These are phyloP conservation scores for Mycena vitilis DNA, from an alignment of 768 basidiomycete species.

Conservation along the genomic window DNA sequence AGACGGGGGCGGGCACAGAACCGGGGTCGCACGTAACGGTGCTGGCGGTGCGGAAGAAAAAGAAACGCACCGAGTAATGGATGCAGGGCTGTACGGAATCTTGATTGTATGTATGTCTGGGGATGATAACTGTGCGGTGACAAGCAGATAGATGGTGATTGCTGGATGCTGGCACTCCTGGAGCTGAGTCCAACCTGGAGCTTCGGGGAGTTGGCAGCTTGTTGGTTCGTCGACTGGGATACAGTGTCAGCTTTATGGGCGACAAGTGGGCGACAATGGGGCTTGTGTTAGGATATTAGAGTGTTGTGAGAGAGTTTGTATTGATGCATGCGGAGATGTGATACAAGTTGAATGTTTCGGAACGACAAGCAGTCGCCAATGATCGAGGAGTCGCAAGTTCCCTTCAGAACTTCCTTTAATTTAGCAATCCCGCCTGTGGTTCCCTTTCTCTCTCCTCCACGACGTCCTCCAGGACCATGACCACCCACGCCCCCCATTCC, in stretches of 20 bases:
- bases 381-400: slow-evolving; percentile 2
- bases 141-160: slow-evolving; percentile 21
- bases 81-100: slow-evolving; percentile 22
- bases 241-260: too few species aligned
- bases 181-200: too few species aligned
- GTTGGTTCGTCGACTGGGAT: too few species aligned
- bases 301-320: neutral
- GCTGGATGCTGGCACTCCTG: slow-evolving; percentile 5
- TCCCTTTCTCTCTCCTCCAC: slow-evolving; percentile 19
- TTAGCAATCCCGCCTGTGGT: slow-evolving; percentile 8
- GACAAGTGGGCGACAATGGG: neutral
- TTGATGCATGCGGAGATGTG: slow-evolving; percentile 15
- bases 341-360: slow-evolving; percentile 25
- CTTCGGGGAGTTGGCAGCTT: too few species aligned
- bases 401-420: slow-evolving; percentile 6
- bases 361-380: slow-evolving; percentile 11
- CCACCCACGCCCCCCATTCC: slow-evolving; percentile 63
- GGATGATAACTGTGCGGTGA: slow-evolving; percentile 14
- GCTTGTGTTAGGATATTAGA: neutral
- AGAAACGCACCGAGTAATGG: slow-evolving; percentile 52
- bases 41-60: slow-evolving; percentile 69
- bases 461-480: slow-evolving; percentile 43
- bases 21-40: slow-evolving; percentile 59
- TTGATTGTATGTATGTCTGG: slow-evolving; percentile 26
- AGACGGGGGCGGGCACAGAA: slow-evolving; percentile 21